A percentile compares a stretch with the other conserved stretches of the same genome.
These are phyloP conservation scores for Arthrobotrys pseudoclavata DNA, from an alignment of 2,329 filamentous ascomycete species.

Conservation along the genomic window DNA sequence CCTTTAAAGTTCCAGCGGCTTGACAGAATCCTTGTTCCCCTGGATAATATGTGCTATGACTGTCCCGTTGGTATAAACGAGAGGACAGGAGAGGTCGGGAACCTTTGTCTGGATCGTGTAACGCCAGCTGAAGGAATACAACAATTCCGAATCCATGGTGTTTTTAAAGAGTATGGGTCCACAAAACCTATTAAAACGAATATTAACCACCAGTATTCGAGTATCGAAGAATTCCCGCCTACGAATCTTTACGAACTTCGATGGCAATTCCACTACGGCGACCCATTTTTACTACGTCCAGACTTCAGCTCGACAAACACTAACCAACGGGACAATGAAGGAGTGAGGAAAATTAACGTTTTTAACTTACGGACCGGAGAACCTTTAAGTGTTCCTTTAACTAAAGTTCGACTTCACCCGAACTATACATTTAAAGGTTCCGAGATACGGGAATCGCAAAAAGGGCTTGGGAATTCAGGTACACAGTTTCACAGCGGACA, in stretches of 20 bases:
- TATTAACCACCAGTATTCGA: background rate
- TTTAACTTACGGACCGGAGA: slow-evolving; percentile 51
- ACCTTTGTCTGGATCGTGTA: slow-evolving; percentile 41
- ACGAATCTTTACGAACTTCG: background rate
- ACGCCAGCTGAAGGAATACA: background rate
- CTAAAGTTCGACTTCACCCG: slow-evolving; percentile 31
- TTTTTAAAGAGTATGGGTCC: slow-evolving; percentile 22
- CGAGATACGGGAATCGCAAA: background rate
- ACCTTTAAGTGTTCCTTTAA: slow-evolving; percentile 4
- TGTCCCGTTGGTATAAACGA: slow-evolving; percentile 38
- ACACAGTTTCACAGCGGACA: slow-evolving; percentile 9
- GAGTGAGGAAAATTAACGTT: slow-evolving; percentile 8
- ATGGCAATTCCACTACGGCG: slow-evolving; percentile 42
- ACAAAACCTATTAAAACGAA: background rate
- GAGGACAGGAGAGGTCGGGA: slow-evolving; percentile 37
- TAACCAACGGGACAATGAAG: background rate
- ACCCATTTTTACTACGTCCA: slow-evolving; percentile 40
- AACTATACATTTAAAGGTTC: slow-evolving; percentile 30
- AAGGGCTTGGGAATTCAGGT: background rate
- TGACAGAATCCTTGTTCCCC: slow-evolving; percentile 41
- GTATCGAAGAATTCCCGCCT: background rate
- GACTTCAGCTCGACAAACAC: background rate
- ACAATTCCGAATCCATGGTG: slow-evolving; percentile 36
- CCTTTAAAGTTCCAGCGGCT: slow-evolving; percentile 37
- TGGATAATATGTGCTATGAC: slow-evolving; percentile 40